These are phyloP conservation scores for Kurtzmaniella cleridarum DNA, from an alignment of 805 yeast genomes.

Conservation along the genomic window DNA sequence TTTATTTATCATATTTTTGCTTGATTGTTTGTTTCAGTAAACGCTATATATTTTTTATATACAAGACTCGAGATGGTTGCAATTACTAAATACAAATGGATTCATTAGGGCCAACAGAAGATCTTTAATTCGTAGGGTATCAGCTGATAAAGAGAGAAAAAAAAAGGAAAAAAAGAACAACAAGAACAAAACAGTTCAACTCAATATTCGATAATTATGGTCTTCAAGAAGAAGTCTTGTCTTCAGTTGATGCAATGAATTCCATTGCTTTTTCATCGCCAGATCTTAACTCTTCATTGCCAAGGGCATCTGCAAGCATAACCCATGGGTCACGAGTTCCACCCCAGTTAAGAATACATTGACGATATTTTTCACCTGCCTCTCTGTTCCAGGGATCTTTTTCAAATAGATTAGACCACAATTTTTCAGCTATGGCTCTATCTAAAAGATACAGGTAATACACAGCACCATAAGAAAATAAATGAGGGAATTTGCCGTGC, in stretches of 20 bases:
- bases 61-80: too few species aligned
- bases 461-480: constrained; percentile 89
- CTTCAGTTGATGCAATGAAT: constrained; percentile 12
- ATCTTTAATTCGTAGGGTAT: too few species aligned
- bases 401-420: constrained; percentile 72
- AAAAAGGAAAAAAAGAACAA: too few species aligned
- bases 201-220: neutral
- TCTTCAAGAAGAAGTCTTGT: neutral
- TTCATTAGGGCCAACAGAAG: too few species aligned
- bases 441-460: constrained; percentile 90
- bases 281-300: constrained; percentile 48
- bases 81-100: too few species aligned
- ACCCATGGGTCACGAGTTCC: constrained; percentile 89
- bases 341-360: constrained; percentile 82
- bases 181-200: too few species aligned
- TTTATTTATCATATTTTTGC: too few species aligned
- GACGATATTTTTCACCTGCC: constrained; percentile 73
- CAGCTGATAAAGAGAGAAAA: too few species aligned
- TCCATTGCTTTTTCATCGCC: constrained; percentile 76
- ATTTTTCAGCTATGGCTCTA: constrained; percentile 82
- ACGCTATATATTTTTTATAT: neutral
- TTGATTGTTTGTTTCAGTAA: neutral
- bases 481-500: constrained; percentile 93
- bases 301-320: constrained; percentile 75
- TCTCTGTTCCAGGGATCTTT: constrained; percentile 62